Evolutionary conservation across 1,284 basidiomycete species (phyloP).

Genomic region (Xerocomus nothofagi): DNA sequence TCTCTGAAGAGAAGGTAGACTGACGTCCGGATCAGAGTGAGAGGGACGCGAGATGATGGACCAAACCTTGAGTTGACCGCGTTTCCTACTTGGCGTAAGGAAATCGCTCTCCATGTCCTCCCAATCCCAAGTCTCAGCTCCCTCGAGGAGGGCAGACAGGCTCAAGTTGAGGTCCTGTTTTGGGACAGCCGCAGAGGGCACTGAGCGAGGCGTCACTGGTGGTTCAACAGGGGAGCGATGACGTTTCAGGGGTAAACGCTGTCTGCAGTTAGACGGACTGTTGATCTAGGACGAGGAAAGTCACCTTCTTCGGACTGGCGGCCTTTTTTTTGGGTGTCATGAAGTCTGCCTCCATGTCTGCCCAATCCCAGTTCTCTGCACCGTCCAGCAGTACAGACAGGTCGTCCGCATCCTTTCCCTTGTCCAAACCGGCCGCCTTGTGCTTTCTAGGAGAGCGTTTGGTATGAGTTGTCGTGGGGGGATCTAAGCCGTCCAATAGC

Average conservation of each 20-base stretch:
- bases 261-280: not conserved
- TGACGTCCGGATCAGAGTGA: constrained; percentile 7
- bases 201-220: constrained; percentile 13
- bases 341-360: constrained; percentile 40
- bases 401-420: constrained; percentile 27
- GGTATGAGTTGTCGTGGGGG: constrained; percentile 17
- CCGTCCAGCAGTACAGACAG: constrained; percentile 49
- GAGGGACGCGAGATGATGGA: not conserved
- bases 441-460: constrained; percentile 13
- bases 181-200: not conserved
- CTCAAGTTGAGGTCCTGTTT: constrained; percentile 22
- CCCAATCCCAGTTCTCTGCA: constrained; percentile 55
- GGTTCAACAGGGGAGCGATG: constrained; percentile 24
- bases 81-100: constrained; percentile 36
- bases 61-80: constrained; percentile 24
- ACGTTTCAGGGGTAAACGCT: constrained; percentile 19
- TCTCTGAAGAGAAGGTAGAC: constrained; percentile 19
- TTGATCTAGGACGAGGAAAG: not conserved
- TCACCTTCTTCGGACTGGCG: constrained; percentile 24
- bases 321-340: constrained; percentile 41
- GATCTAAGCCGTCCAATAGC: constrained; percentile 48
- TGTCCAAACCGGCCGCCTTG: constrained; percentile 1
- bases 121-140: constrained; percentile 54
- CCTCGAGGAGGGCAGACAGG: constrained; percentile 40
- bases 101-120: constrained; percentile 46